phyloP scores from a whole-genome alignment of 2,329 filamentous ascomycete genomes.

The Chaetomium olivaceum region DNA sequence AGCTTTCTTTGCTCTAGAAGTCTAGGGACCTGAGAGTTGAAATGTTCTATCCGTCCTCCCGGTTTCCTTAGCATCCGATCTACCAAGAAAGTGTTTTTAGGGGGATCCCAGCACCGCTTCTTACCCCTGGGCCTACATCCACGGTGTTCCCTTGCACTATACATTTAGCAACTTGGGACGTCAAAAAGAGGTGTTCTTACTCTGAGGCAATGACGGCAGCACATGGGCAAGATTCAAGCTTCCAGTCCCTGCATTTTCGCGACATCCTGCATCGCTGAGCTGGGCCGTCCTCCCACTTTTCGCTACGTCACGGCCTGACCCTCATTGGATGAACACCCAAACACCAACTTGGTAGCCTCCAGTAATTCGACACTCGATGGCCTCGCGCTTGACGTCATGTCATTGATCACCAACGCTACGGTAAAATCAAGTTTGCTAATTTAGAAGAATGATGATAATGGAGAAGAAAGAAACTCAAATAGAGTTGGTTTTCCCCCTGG shows the following conservation, averaged over 20 bases:
- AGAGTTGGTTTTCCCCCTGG: slow-evolving; percentile 2
- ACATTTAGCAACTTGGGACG: too few relatives aligned
- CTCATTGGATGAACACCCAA: slow-evolving; percentile 30
- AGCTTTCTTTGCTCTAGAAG: too few relatives aligned
- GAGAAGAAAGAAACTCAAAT: slow-evolving; percentile 21
- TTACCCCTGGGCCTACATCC: neutral
- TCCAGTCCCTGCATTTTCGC: slow-evolving; percentile 2
- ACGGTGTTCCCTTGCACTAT: too few relatives aligned
- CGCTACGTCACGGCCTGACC: slow-evolving; percentile 20
- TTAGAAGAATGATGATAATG: slow-evolving; percentile 8
- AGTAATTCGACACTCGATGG: neutral
- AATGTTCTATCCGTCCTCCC: too few relatives aligned
- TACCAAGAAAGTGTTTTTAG: too few relatives aligned
- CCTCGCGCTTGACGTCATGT: slow-evolving; percentile 34
- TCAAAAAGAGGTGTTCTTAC: neutral
- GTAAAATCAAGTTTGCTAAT: slow-evolving; percentile 28
- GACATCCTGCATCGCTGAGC: neutral
- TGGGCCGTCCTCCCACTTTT: neutral
- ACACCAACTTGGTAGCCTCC: neutral
- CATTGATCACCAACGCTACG: slow-evolving; percentile 20
- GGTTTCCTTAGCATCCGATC: too few relatives aligned
- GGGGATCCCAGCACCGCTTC: neutral
- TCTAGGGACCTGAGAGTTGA: too few relatives aligned
- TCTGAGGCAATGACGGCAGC: neutral
- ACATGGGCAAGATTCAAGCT: neutral